A percentile compares a stretch with the other conserved stretches of the same genome.
Conservation (phyloP, 371 early-diverging fungal species). For the Syncephalastrum monosporum region DNA sequence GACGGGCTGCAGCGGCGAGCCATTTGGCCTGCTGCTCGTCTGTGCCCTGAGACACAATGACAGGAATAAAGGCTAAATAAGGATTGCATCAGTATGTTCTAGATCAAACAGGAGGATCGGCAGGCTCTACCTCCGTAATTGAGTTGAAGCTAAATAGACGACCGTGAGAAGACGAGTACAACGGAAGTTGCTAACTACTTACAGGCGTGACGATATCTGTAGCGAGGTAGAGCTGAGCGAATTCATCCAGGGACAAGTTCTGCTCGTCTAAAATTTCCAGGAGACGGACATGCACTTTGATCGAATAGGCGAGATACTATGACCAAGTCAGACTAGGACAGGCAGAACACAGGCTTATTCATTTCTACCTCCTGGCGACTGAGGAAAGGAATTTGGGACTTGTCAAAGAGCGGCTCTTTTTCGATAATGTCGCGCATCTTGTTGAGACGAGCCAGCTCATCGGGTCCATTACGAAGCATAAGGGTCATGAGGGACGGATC, state of each 20-base stretch:
- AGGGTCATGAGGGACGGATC: constrained; percentile 32
- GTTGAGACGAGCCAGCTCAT: constrained; percentile 25
- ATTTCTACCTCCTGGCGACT: constrained; percentile 37
- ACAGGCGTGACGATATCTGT: constrained; percentile 48
- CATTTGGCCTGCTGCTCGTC: constrained; percentile 71
- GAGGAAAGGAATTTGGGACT: constrained; percentile 28
- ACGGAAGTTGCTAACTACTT: constrained; percentile 8
- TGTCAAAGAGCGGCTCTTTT: constrained; percentile 48
- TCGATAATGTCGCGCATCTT: constrained; percentile 32
- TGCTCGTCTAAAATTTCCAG: constrained; percentile 46
- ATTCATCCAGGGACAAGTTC: constrained; percentile 27
- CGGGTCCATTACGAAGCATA: constrained; percentile 41
- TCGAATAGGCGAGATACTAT: constrained; percentile 35
- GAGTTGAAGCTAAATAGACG: constrained; percentile 33
- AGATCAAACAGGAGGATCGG: background rate
- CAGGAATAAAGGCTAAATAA: constrained; percentile 68
- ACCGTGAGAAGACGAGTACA: background rate
- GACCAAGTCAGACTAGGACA: background rate
- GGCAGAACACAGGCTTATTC: constrained; percentile 1
- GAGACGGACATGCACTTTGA: constrained; percentile 27
- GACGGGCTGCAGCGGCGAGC: constrained; percentile 64
- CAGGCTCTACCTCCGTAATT: constrained; percentile 42
- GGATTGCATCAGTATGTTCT: constrained; percentile 5
- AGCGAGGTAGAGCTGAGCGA: constrained; percentile 22
- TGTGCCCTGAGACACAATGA: constrained; percentile 70